These are phyloP conservation scores for Euryodendron excelsum DNA, from an alignment of 148 eudicot genomes.

Conservation along the genomic window DNA sequence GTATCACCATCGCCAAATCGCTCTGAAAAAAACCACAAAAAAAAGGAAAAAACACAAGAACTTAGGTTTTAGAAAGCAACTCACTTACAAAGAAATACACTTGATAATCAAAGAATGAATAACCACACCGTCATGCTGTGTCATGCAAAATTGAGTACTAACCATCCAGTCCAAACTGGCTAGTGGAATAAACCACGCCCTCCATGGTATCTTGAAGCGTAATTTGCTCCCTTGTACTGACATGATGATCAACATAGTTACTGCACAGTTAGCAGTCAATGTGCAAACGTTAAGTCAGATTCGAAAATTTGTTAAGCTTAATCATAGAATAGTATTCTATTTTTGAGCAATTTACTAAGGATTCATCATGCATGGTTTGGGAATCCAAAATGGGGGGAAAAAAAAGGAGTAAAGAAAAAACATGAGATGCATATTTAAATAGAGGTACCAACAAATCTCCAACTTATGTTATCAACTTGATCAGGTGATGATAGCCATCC, in stretches of 20 bases:
- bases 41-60: not conserved
- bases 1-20: conserved; percentile 97
- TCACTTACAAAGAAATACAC: no score
- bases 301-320: not conserved
- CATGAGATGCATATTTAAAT: not conserved
- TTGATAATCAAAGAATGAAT: not conserved
- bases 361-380: not conserved
- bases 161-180: conserved; percentile 94
- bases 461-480: conserved; percentile 2
- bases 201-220: conserved; percentile 94
- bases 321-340: not conserved
- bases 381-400: not conserved
- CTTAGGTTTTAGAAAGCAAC: no score
- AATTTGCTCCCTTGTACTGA: conserved; percentile 94
- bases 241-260: conserved; percentile 85
- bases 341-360: not conserved
- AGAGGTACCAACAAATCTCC: not conserved
- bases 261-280: conserved; percentile 46
- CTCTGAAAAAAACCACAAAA: conserved; percentile 46
- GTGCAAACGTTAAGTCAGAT: conserved; percentile 13
- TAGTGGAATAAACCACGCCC: conserved; percentile 67
- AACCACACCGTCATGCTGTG: not conserved
- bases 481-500: not conserved
- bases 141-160: conserved; percentile 30
- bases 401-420: no score